These are phyloP conservation scores for Rhizopogon roseolus DNA, from an alignment of 768 basidiomycete genomes.

Conservation along the genomic window DNA sequence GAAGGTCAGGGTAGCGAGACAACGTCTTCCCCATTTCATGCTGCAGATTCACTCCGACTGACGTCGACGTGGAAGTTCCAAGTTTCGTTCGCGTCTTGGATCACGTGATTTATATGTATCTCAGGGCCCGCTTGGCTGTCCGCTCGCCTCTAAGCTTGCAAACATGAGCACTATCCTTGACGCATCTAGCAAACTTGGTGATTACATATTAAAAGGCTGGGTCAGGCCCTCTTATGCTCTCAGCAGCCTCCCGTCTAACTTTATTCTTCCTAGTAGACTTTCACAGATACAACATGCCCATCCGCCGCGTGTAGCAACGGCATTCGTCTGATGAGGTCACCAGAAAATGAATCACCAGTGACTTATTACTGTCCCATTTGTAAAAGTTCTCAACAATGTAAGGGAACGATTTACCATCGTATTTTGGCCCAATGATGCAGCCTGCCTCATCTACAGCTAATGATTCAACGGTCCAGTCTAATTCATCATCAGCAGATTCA, in stretches of 20 bases:
- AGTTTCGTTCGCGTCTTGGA: background rate
- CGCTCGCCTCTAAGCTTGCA: background rate
- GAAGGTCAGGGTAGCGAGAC: slow-evolving; percentile 45
- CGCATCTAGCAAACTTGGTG: slow-evolving; percentile 59
- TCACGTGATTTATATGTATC: background rate
- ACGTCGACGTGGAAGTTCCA: slow-evolving; percentile 18
- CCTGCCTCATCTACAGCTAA: background rate
- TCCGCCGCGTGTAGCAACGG: slow-evolving; percentile 47
- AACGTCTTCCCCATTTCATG: slow-evolving; percentile 42
- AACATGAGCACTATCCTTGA: slow-evolving; percentile 49
- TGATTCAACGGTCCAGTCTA: slow-evolving; percentile 21
- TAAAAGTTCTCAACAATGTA: slow-evolving; percentile 34
- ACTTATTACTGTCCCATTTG: slow-evolving; percentile 63
- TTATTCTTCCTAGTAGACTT: slow-evolving; percentile 33
- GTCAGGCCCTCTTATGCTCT: slow-evolving; percentile 29
- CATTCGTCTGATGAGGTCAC: slow-evolving; percentile 75
- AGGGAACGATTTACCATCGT: slow-evolving; percentile 3
- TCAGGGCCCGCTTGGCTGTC: background rate
- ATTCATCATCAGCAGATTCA: slow-evolving; percentile 35
- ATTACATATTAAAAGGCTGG: slow-evolving; percentile 77
- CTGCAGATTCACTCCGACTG: slow-evolving; percentile 28
- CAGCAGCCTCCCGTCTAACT: background rate
- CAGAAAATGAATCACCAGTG: slow-evolving; percentile 40
- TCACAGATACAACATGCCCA: slow-evolving; percentile 64
- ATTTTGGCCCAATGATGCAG: background rate